Base-by-base conservation (phyloP, 768 basidiomycete species). In the Boletus reticuloceps region DNA sequence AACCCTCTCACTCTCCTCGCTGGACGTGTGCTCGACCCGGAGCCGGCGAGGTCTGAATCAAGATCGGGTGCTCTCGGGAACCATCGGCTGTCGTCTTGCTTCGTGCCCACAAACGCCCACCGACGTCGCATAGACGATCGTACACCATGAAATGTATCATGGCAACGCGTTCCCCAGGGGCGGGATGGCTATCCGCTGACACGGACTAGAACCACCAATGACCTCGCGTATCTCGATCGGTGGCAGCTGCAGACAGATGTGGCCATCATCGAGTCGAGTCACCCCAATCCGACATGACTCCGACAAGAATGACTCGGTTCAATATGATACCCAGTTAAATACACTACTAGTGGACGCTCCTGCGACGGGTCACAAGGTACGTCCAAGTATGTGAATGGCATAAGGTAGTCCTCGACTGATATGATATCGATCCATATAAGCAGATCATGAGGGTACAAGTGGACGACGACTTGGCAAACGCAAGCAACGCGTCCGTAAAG, bases 361-460 rank as follows among this genome's bases (percentile, higher is more conserved):
- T 53, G 56, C 69, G 49, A 56, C 22, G 1, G 41, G 41, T 29
- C 29, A 53, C 14, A 54, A 61, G 55, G 64, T 68, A 61, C 31
- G 66, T 55, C 22, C 17, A 54, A n/a, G 40, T 20, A 50, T 39
- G 39, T 25, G 40, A 39, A 41, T 17, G 20, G 50, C 48, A 59
- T 59, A 55, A 54, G 27, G 16, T 49, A 19, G 46, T 57, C 55
- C 55, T 57, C 20, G 37, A 56, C 55, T 66, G 49, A 68, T 55
- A 53, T 63, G 50, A 63, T 62, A 59, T 58, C 41, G 41, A 36
- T 46, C 54, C 51, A 67, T 51, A 62, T 4, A 51, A 51, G 34
- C 32, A 50, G 46, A 50, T 22, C 19, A 52, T 11, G 36, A 14
- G 27, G 20, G 31, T 25, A 31, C 31, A 22, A 40, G 37, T 22